Evolutionary conservation across 768 basidiomycete species (phyloP).

Genomic region (Cubamyces sp.): DNA sequence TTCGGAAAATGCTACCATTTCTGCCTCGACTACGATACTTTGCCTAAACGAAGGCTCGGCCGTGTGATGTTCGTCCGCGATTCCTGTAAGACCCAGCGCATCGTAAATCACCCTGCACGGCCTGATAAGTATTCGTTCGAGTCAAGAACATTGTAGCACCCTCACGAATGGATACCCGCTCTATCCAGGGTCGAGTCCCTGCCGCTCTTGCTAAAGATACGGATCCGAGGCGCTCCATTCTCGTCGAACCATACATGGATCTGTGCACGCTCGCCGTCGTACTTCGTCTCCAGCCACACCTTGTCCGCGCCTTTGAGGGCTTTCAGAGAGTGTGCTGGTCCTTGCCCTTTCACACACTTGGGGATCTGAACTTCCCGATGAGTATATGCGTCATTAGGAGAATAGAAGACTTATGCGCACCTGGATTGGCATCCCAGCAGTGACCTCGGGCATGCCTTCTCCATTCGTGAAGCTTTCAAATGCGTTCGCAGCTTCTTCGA

Average conservation of each 20-base stretch:
- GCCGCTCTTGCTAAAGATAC: conserved; percentile 87
- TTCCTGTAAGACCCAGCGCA: conserved; percentile 52
- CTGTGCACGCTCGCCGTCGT: conserved; percentile 94
- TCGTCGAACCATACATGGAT: conserved; percentile 71
- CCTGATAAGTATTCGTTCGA: neutral
- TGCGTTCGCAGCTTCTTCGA: conserved; percentile 55
- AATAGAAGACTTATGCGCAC: conserved; percentile 37
- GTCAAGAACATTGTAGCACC: neutral
- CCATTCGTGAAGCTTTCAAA: conserved; percentile 37
- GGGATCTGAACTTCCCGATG: conserved; percentile 57
- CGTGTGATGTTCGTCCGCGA: neutral
- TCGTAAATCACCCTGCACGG: conserved; percentile 53
- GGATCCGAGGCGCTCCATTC: conserved; percentile 51
- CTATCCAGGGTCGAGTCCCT: conserved; percentile 83
- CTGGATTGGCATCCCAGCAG: conserved; percentile 65
- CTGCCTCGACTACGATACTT: conserved; percentile 70
- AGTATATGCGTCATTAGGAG: conserved; percentile 4
- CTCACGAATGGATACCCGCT: conserved; percentile 57
- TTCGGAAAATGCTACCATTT: conserved; percentile 86
- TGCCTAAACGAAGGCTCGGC: conserved; percentile 14
- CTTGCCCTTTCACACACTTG: conserved; percentile 77
- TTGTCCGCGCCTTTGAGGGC: conserved; percentile 44
- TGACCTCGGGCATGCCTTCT: conserved; percentile 40
- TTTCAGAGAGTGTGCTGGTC: conserved; percentile 57
- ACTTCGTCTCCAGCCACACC: conserved; percentile 91